Base-by-base conservation (phyloP, 257 asterid species). In the Hygrophila difformis region DNA sequence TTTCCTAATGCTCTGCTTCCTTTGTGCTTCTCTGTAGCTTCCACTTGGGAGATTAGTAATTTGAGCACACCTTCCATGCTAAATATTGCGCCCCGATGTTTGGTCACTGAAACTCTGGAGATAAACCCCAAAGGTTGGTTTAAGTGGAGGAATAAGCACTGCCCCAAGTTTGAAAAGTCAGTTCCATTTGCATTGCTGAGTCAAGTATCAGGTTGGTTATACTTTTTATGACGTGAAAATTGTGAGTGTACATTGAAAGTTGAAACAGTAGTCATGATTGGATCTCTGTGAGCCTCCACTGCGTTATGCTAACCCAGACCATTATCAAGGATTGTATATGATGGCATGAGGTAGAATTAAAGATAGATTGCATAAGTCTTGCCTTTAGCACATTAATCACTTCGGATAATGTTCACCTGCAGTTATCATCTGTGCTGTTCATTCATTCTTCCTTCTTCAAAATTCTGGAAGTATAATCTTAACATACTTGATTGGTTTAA, bases 21-120 rank as follows among this genome's bases (percentile, higher is more conserved):
- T 54, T 51, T n/a, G n/a, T n/a, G n/a, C n/a, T n/a, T n/a, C n/a
- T 24, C 17, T 74, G 69, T 56, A 91, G 99, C 94, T 74, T 86
- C 97, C 52, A 67, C 95, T 7, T 91, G 99, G 99, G 99, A 91
- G 77, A 83, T 91, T 28, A 72, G 82, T 60, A 68, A 78, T 63
- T 49, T 91, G 62, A 71, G 62, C 69, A 35, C 74, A 16, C 51
- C 83, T 22, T 62, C 89, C 16, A 59, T 86, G 6, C 43, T 62
- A 60, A 61, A 36, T 56, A 57, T 64, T 65, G 66, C 66, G 63
- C 66, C 66, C 49, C 74, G 70, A 64, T 80, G 95, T 68, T 83
- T 86, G 7, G 81, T 91, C 66, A 78, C 97, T 21, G 94, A 78
- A 53, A 86, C 75, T 39, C 79, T 91, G 33, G 99, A 91, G 79